Base-by-base conservation (phyloP, 306 rosid species). In the Spatholobus suberectus region DNA sequence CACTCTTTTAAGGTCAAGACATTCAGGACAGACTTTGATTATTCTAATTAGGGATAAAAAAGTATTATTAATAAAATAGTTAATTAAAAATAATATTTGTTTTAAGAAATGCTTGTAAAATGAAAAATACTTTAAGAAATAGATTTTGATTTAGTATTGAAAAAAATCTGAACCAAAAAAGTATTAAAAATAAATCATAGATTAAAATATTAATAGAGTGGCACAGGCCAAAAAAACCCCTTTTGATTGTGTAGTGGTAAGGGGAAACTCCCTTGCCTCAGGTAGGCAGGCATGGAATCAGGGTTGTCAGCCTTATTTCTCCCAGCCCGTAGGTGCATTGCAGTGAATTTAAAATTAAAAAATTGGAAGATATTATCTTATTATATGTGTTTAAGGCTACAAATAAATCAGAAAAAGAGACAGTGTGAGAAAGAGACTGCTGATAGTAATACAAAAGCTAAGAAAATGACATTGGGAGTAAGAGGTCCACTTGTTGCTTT, bases 401-500 rank as follows among this genome's bases (percentile, higher is more conserved):
- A 72, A 80, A 80, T 71, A 59, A 72, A 34, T 61, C 0, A 21
- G 34, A 23, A 2, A 46, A 21, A 71, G 73, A 21, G 14, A 58
- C 6, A 3, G 15, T 17, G 5, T 3, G 38, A 1, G 41, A 71
- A 32, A 32, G 20, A 27, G 13, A 43, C 1, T 26, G 17, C 5
- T 1, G 47, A 55, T 41, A 43, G 46, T 11, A 20, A 11, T 4
- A 9, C 1, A 65, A 38, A 58, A 26, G 8, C 3, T 49, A 38
- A 54, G 73, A 44, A 70, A 44, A 5, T 27, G 78, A 71, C 14
- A 44, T 10, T 4, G 47, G 40, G 21, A 47, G 34, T 9, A 58
- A 24, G 55, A 61, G 67, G 55, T 35, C 75, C 80, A 81, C 75
- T 35, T 51, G 59, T 63, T 73, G 68, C 58, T 63, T 24, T 73